These are phyloP conservation scores for Microcos paniculata DNA, from an alignment of 345 rosid genomes.

Conservation along the genomic window DNA sequence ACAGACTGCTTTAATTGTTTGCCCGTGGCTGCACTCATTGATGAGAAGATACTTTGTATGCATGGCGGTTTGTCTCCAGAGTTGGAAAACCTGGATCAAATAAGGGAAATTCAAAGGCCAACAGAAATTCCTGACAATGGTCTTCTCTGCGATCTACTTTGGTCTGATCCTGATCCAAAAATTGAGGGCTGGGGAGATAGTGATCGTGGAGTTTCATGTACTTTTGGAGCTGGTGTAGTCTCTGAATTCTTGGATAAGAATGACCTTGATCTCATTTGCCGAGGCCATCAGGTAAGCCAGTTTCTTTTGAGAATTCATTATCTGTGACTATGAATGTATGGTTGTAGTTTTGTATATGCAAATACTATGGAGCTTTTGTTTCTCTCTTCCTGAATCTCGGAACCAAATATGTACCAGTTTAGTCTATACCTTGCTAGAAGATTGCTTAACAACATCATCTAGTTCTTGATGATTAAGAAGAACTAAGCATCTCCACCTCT, in stretches of 20 bases:
- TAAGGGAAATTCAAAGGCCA: conserved; percentile 79
- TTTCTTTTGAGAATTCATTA: conserved; percentile 8
- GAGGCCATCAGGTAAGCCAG: conserved; percentile 89
- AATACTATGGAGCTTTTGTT: neutral
- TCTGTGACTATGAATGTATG: neutral
- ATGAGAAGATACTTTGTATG: conserved; percentile 92
- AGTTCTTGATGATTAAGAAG: neutral
- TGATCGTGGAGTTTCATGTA: conserved; percentile 89
- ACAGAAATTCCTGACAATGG: conserved; percentile 89
- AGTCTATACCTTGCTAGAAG: neutral
- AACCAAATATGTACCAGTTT: neutral
- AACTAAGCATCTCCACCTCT: neutral
- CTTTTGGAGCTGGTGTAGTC: conserved; percentile 83
- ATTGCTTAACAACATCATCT: neutral
- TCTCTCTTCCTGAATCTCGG: neutral
- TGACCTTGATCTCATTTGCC: conserved; percentile 92
- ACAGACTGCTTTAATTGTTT: conserved; percentile 92
- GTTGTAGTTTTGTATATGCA: neutral
- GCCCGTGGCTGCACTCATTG: conserved; percentile 91
- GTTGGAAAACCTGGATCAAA: conserved; percentile 66
- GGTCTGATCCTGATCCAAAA: conserved; percentile 92
- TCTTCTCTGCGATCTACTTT: conserved; percentile 90
- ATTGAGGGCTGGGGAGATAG: conserved; percentile 81
- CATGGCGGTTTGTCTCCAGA: conserved; percentile 97
- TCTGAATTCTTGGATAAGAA: conserved; percentile 87